Percentiles rank a stretch among this genome's conserved stretches.
phyloP scores from a whole-genome alignment of 2,329 filamentous ascomycete genomes.

The Periconia digitata region DNA sequence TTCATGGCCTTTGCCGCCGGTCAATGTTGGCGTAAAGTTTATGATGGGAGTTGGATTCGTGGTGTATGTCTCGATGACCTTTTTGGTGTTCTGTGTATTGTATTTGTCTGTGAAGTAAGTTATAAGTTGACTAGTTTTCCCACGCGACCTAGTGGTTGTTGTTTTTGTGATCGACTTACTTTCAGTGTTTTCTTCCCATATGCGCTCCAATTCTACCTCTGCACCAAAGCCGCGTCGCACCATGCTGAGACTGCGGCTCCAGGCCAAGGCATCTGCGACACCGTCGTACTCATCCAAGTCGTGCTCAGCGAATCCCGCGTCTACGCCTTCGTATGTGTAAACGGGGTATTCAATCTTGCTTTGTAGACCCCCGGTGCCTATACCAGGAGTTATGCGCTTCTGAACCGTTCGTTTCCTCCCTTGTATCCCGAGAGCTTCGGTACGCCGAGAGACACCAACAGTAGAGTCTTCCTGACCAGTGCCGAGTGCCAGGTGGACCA shows the following conservation, averaged over 20 bases:
- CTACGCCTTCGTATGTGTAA: slow-evolving; percentile 58
- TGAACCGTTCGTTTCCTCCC: slow-evolving; percentile 52
- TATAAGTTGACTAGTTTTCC: neutral
- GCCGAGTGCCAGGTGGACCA: slow-evolving; percentile 59
- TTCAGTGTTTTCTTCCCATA: slow-evolving; percentile 47
- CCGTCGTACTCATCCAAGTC: slow-evolving; percentile 69
- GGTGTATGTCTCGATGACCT: slow-evolving; percentile 43
- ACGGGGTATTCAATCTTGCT: slow-evolving; percentile 47
- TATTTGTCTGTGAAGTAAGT: slow-evolving; percentile 33
- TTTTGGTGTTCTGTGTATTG: slow-evolving; percentile 37
- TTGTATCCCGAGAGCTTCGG: slow-evolving; percentile 56
- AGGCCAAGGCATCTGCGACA: slow-evolving; percentile 66
- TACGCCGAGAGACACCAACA: slow-evolving; percentile 52
- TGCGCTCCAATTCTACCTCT: slow-evolving; percentile 49
- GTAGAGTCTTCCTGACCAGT: slow-evolving; percentile 38
- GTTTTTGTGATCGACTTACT: slow-evolving; percentile 23
- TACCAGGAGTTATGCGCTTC: slow-evolving; percentile 53
- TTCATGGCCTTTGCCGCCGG: slow-evolving; percentile 47
- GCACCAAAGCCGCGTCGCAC: slow-evolving; percentile 62
- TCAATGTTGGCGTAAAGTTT: slow-evolving; percentile 50
- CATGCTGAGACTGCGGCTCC: slow-evolving; percentile 63
- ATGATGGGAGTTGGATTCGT: slow-evolving; percentile 41
- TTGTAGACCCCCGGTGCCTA: slow-evolving; percentile 51
- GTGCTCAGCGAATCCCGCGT: slow-evolving; percentile 70
- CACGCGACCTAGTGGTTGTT: too few species aligned